These are phyloP conservation scores for Laguncularia racemosa DNA, from an alignment of 345 rosid genomes.

Conservation along the genomic window DNA sequence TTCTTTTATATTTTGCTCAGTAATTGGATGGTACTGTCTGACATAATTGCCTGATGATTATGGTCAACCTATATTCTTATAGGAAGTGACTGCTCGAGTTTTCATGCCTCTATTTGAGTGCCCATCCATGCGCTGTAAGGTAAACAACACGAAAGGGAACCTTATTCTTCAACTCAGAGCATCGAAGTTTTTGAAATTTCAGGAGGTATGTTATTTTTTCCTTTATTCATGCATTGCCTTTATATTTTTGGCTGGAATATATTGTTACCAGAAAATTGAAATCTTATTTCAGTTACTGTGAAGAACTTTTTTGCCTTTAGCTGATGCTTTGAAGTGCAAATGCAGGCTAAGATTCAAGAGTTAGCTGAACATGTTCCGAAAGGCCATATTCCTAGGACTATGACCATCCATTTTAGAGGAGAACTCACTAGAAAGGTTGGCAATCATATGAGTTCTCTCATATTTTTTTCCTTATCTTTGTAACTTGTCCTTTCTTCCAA, in stretches of 20 bases:
- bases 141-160: conserved; percentile 64
- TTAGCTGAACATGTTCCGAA: conserved; percentile 97
- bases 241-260: conserved; percentile 5
- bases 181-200: conserved; percentile 91
- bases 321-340: conserved; percentile 4
- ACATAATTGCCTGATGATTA: not conserved
- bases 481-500: not conserved
- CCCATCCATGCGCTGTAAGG: conserved; percentile 61
- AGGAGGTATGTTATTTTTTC: conserved; percentile 66
- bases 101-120: conserved; percentile 95
- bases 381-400: conserved; percentile 94
- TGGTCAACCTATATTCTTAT: conserved; percentile 12
- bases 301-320: not conserved
- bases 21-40: not conserved
- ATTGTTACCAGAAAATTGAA: not conserved
- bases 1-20: too few relatives aligned
- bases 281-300: not conserved
- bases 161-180: conserved; percentile 98
- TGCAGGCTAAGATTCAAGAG: conserved; percentile 98
- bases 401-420: conserved; percentile 96
- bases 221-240: not conserved
- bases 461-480: not conserved
- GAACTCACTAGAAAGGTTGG: conserved; percentile 95
- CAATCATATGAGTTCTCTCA: not conserved
- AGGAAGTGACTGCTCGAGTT: conserved; percentile 92